These are phyloP conservation scores for Coemansia sp. DNA, from an alignment of 192 early-diverging fungal species.

Conservation along the genomic window DNA sequence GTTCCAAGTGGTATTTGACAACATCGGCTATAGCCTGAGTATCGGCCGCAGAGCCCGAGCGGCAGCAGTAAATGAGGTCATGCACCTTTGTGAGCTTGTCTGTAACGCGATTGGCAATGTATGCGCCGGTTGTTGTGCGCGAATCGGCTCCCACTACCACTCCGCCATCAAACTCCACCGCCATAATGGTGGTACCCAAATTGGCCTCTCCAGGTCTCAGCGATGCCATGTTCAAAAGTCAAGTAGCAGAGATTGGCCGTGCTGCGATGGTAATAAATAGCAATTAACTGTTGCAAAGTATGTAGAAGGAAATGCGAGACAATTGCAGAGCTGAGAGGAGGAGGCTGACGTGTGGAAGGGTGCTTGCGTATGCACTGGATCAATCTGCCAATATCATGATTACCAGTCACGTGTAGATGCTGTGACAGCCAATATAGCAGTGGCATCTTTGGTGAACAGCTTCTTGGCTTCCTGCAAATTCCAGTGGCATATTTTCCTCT, in stretches of 20 bases:
- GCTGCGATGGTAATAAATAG: background rate
- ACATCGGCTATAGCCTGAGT: constrained; percentile 98
- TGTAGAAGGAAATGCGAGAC: background rate
- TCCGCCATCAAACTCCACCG: constrained; percentile 83
- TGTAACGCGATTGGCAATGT: constrained; percentile 96
- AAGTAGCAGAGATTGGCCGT: background rate
- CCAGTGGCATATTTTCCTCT: background rate
- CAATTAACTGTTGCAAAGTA: background rate
- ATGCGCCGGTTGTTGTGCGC: constrained; percentile 92
- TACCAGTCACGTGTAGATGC: constrained; percentile 5
- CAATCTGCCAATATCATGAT: background rate
- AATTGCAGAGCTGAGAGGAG: background rate
- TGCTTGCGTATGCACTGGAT: constrained; percentile 9
- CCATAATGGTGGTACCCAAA: constrained; percentile 98
- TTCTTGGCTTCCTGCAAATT: background rate
- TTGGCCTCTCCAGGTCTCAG: constrained; percentile 95
- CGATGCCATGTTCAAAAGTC: constrained; percentile 23
- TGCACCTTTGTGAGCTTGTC: constrained; percentile 97
- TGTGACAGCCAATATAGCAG: background rate
- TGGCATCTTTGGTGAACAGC: background rate
- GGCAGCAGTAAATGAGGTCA: constrained; percentile 95
- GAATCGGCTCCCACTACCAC: constrained; percentile 98
- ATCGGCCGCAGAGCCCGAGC: constrained; percentile 96
- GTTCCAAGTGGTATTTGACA: constrained; percentile 91
- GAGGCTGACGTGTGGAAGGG: background rate